Percentiles rank a stretch among this genome's conserved stretches.
phyloP scores from a whole-genome alignment of 1,139 yeast species.

The Kurtzmaniella quercitrusa region DNA sequence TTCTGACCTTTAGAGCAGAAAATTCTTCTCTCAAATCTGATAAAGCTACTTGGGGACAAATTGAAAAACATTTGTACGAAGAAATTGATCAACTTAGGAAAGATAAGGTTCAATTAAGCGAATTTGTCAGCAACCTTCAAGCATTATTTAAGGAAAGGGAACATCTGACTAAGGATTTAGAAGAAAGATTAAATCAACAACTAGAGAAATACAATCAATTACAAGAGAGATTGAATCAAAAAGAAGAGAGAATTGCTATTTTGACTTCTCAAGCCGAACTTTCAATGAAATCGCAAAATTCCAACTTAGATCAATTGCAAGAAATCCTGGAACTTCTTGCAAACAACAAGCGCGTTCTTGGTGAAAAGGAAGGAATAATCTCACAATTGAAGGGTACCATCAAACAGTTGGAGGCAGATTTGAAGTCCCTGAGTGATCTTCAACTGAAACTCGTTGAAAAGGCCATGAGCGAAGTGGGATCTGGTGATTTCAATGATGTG shows the following conservation, averaged over 20 bases:
- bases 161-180: slow-evolving; percentile 44
- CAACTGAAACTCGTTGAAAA: neutral
- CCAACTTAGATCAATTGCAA: slow-evolving; percentile 57
- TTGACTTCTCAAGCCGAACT: slow-evolving; percentile 49
- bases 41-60: slow-evolving; percentile 43
- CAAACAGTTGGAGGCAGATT: slow-evolving; percentile 13
- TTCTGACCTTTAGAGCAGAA: slow-evolving; percentile 43
- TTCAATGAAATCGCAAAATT: slow-evolving; percentile 60
- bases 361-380: slow-evolving; percentile 25
- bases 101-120: slow-evolving; percentile 59
- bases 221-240: slow-evolving; percentile 47
- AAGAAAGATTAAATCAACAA: slow-evolving; percentile 47
- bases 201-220: slow-evolving; percentile 49
- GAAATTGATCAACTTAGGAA: slow-evolving; percentile 52
- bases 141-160: slow-evolving; percentile 61
- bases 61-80: slow-evolving; percentile 48
- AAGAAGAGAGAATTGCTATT: slow-evolving; percentile 46
- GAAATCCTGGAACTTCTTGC: slow-evolving; percentile 46
- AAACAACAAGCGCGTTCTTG: slow-evolving; percentile 34
- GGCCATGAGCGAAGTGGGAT: slow-evolving; percentile 8
- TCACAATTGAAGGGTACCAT: slow-evolving; percentile 24
- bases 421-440: slow-evolving; percentile 1
- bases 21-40: slow-evolving; percentile 53
- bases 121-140: slow-evolving; percentile 60
- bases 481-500: slow-evolving; percentile 2